phyloP scores from a whole-genome alignment of 140 eudicot genomes.

The Ambrosia hybrid region DNA sequence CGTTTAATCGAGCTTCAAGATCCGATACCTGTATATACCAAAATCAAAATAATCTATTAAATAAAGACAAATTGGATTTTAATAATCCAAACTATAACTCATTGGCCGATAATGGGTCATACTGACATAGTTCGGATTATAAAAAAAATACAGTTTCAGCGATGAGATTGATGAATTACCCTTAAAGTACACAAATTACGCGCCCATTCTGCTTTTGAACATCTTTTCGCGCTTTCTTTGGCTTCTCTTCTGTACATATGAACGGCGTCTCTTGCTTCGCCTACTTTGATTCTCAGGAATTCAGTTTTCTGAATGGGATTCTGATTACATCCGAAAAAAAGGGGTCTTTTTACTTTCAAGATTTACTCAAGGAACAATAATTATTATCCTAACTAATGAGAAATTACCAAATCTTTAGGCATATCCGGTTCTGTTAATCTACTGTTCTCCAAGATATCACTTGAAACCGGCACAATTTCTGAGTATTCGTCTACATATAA shows the following conservation, averaged over 20 bases:
- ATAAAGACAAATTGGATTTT: background rate
- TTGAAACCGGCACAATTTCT: slow-evolving; percentile 27
- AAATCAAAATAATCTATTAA: background rate
- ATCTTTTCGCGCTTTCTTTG: slow-evolving; percentile 44
- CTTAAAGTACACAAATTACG: slow-evolving; percentile 48
- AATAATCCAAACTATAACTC: too few relatives aligned
- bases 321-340: slow-evolving; percentile 37
- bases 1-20: slow-evolving; percentile 47
- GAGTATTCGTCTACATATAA: slow-evolving; percentile 40
- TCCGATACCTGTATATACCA: slow-evolving; percentile 47
- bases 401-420: slow-evolving; percentile 48
- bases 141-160: background rate
- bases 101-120: too few relatives aligned
- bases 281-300: slow-evolving; percentile 45
- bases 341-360: background rate
- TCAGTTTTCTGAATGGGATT: slow-evolving; percentile 43
- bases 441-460: slow-evolving; percentile 18
- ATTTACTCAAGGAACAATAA: slow-evolving; percentile 2
- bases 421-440: slow-evolving; percentile 31
- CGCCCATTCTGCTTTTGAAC: slow-evolving; percentile 73
- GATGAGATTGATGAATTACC: slow-evolving; percentile 44
- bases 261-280: slow-evolving; percentile 45
- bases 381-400: background rate
- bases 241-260: slow-evolving; percentile 49
- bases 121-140: background rate